Conservation (phyloP, 345 rosid genomes). For the Populus pruinosa region DNA sequence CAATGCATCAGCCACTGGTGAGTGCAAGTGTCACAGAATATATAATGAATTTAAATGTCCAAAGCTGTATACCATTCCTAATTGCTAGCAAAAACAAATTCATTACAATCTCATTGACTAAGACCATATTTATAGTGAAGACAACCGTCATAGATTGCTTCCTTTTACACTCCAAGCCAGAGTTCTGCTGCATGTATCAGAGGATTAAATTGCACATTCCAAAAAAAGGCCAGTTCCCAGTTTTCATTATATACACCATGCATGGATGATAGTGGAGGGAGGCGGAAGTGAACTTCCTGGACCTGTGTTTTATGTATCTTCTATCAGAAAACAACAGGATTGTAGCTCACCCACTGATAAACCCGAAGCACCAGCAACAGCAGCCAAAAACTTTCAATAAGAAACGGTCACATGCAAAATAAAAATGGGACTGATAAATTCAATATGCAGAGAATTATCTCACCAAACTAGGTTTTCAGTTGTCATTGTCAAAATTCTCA, state of each 20-base stretch:
- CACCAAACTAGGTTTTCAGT: background rate
- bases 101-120: too few species aligned
- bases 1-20: too few species aligned
- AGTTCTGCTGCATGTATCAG: background rate
- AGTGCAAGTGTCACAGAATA: too few species aligned
- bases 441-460: background rate
- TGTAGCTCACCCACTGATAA: too few species aligned
- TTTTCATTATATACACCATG: background rate
- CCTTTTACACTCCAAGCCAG: background rate
- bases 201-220: background rate
- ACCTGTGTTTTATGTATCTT: background rate
- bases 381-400: background rate
- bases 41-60: too few species aligned
- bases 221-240: background rate
- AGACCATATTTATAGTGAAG: too few species aligned
- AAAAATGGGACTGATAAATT: background rate
- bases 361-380: background rate
- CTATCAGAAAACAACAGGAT: background rate
- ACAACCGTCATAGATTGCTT: too few species aligned
- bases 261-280: background rate
- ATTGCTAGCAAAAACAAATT: too few species aligned
- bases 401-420: background rate
- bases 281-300: background rate
- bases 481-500: conserved; percentile 15
- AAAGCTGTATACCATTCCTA: too few species aligned